phyloP scores from a whole-genome alignment of 2,329 filamentous ascomycete species.

The Arthrinium phaeospermum region DNA sequence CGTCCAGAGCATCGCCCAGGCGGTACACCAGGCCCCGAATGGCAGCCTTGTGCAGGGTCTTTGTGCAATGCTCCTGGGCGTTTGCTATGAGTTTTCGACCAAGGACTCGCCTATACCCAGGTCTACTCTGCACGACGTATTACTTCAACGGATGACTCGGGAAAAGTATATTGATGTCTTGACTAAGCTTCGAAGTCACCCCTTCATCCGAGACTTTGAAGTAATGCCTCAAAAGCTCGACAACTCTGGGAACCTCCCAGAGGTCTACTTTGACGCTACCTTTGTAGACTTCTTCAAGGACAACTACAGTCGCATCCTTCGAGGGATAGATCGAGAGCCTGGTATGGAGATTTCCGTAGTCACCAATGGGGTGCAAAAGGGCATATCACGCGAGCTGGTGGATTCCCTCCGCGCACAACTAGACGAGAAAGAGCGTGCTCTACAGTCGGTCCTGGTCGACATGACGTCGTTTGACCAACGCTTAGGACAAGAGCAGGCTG shows the following conservation, averaged over 20 bases:
- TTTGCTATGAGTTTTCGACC: slow-evolving; percentile 95
- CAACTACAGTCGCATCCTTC: slow-evolving; percentile 84
- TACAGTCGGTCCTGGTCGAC: slow-evolving; percentile 55
- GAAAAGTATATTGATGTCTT: slow-evolving; percentile 88
- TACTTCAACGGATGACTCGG: slow-evolving; percentile 78
- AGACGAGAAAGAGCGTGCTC: slow-evolving; percentile 67
- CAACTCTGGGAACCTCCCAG: slow-evolving; percentile 64
- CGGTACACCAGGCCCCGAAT: slow-evolving; percentile 67
- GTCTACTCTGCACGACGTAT: slow-evolving; percentile 77
- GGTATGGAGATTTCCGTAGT: slow-evolving; percentile 84
- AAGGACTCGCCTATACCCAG: slow-evolving; percentile 93
- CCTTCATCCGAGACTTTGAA: slow-evolving; percentile 86
- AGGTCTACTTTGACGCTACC: slow-evolving; percentile 82
- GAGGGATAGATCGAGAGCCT: slow-evolving; percentile 90
- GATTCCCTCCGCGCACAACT: slow-evolving; percentile 82
- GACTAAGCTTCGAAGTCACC: slow-evolving; percentile 76
- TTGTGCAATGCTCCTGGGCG: slow-evolving; percentile 82
- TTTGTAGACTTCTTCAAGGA: slow-evolving; percentile 97
- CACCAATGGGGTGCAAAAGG: slow-evolving; percentile 81
- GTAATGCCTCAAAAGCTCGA: slow-evolving; percentile 75
- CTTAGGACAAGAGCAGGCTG: slow-evolving; percentile 74
- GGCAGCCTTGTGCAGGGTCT: slow-evolving; percentile 79
- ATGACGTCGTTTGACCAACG: slow-evolving; percentile 55
- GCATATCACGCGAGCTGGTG: slow-evolving; percentile 91
- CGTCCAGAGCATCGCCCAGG: slow-evolving; percentile 83